Base-by-base conservation (phyloP, 2,329 filamentous ascomycete genomes). In the Sporothrix luriei region DNA sequence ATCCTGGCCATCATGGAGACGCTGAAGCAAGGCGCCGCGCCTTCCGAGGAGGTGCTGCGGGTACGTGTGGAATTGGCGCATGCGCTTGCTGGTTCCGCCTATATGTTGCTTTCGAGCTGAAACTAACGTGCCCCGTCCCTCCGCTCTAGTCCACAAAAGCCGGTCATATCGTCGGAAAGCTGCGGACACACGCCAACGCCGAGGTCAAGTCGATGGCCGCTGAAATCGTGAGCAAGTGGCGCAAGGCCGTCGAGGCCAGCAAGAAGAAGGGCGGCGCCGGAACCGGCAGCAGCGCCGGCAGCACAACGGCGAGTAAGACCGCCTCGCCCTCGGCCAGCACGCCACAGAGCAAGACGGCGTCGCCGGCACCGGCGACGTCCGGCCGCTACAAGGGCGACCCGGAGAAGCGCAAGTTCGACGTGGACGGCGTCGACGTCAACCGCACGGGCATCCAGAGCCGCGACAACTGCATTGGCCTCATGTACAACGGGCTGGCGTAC, bases 191-290 rank as follows among this genome's bases (percentile, higher is more conserved):
- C 79, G 80, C 88, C 70, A 91, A 96, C 83, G 93, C 92, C 79
- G 88, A 94, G 55, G 90, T 98, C 74, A 89, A 90, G 61, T 87
- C 88, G 66, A 84, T 92, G 55, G 93, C 95, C 3, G 85, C 87
- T 71, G 91, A 94, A 76, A 91, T 98, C 69, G 93, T 99, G 67
- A 86, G 85, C 72, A 96, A 94, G 79, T 97, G 93, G 93, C 91
- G 91, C 82, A 88, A 89, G 76, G 87, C 90, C 52, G 91, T 97
- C 65, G 90, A 92, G 75, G 82, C 82, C 65, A 85, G 87, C 76
- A 89, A 88, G 55, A 81, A 81, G 74, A 80, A 79, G 69, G 40
- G 54, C 57, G n/a, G 68, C 11, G 9, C 2, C 14, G 40, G 11
- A 43, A 43, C 40, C 40, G 14, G 62, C 49, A 66, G 62, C 19